These are phyloP conservation scores for Kurtzmaniella natalensis DNA, from an alignment of 1,139 yeast species.

Conservation along the genomic window DNA sequence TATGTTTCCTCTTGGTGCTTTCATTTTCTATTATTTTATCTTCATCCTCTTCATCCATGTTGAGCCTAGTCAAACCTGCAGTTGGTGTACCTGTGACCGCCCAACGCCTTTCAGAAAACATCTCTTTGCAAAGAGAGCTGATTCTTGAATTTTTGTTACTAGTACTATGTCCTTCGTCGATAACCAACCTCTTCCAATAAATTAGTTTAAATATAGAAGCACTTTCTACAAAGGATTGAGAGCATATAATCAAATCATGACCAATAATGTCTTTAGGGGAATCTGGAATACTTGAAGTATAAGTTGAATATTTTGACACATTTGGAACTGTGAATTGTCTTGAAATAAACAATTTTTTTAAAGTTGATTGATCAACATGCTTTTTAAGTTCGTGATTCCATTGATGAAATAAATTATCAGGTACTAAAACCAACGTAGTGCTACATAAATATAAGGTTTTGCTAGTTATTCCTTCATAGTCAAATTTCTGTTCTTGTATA, in stretches of 20 bases:
- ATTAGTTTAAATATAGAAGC: conserved; percentile 29
- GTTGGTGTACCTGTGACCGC: conserved; percentile 76
- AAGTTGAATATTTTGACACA: conserved; percentile 12
- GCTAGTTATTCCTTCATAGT: conserved; percentile 18
- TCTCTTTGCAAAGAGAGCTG: conserved; percentile 42
- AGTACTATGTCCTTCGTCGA: conserved; percentile 74
- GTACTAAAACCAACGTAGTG: conserved; percentile 58
- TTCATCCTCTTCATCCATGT: conserved; percentile 44
- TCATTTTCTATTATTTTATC: conserved; percentile 24
- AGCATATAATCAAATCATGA: conserved; percentile 51
- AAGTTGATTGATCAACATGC: conserved; percentile 39
- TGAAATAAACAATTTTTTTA: conserved; percentile 34
- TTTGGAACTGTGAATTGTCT: conserved; percentile 24
- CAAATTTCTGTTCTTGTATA: conserved; percentile 4
- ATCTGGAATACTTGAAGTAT: conserved; percentile 21
- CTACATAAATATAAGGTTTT: conserved; percentile 39
- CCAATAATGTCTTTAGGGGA: conserved; percentile 29
- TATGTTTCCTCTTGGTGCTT: conserved; percentile 30
- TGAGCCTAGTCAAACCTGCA: conserved; percentile 57
- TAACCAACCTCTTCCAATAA: conserved; percentile 64
- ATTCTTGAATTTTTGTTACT: conserved; percentile 47
- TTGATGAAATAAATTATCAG: conserved; percentile 63
- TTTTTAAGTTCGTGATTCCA: conserved; percentile 59
- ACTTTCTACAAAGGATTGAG: conserved; percentile 36
- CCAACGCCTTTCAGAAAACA: conserved; percentile 63